Evolutionary conservation across 2,329 filamentous ascomycete genomes (phyloP).

Genomic region (Colletotrichum sp.): DNA sequence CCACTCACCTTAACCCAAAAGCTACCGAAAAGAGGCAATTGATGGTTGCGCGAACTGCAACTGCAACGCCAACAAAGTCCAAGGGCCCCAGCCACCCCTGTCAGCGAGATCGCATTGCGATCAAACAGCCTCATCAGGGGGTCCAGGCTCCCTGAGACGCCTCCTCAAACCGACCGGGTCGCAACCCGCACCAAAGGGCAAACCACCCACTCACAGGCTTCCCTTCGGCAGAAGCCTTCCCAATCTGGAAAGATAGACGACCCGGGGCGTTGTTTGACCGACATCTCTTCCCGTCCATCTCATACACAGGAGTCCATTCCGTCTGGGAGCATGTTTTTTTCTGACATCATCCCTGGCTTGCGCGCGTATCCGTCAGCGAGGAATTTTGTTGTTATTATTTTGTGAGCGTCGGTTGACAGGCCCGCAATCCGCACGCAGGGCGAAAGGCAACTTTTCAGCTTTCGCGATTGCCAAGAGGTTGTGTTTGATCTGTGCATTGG

Average conservation of each 20-base stretch:
- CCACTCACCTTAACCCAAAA: background rate
- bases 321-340: background rate
- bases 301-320: background rate
- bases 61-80: background rate
- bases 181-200: background rate
- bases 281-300: background rate
- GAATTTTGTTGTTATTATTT: background rate
- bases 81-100: background rate
- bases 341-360: background rate
- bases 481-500: background rate
- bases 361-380: background rate
- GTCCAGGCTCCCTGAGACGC: slow-evolving; percentile 13
- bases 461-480: background rate
- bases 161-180: slow-evolving; percentile 17
- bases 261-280: background rate
- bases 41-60: background rate
- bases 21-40: background rate
- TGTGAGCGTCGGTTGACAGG: background rate
- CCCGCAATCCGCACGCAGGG: background rate
- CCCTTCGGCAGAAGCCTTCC: background rate
- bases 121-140: slow-evolving; percentile 20
- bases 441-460: background rate
- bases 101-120: slow-evolving; percentile 8
- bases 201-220: background rate
- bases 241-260: background rate